phyloP scores from a whole-genome alignment of 2,329 filamentous ascomycete species.

The Epichloe festucae region DNA sequence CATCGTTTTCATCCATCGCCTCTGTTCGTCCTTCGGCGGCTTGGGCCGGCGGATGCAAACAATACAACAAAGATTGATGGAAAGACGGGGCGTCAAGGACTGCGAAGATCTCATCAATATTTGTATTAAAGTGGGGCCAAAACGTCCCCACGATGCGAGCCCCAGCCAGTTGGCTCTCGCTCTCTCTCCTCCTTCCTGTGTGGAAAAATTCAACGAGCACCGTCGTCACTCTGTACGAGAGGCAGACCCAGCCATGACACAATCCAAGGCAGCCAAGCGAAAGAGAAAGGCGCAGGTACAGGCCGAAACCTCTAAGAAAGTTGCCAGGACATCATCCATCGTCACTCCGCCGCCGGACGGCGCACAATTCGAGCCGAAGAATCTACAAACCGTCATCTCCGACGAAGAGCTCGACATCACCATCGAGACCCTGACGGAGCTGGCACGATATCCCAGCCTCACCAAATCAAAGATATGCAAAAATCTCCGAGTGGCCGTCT shows the following conservation, averaged over 20 bases:
- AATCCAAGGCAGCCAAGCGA: slow-evolving; percentile 31
- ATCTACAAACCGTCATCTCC: slow-evolving; percentile 40
- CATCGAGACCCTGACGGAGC: slow-evolving; percentile 47
- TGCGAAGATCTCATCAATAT: too few relatives aligned
- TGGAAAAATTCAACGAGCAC: neutral
- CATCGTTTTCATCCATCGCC: too few relatives aligned
- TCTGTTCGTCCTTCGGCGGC: too few relatives aligned
- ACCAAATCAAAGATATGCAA: slow-evolving; percentile 59
- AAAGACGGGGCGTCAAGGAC: too few relatives aligned
- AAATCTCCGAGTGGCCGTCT: slow-evolving; percentile 52
- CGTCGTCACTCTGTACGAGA: neutral
- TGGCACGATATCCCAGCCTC: slow-evolving; percentile 44
- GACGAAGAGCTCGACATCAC: slow-evolving; percentile 54
- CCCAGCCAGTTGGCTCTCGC: too few relatives aligned
- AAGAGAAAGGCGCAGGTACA: slow-evolving; percentile 27
- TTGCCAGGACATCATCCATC: slow-evolving; percentile 21
- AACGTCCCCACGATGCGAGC: too few relatives aligned
- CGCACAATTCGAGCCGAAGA: slow-evolving; percentile 30
- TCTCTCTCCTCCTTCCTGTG: too few relatives aligned
- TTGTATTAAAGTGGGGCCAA: too few relatives aligned
- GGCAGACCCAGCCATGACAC: slow-evolving; percentile 9
- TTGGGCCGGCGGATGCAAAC: too few relatives aligned
- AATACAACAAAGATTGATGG: too few relatives aligned
- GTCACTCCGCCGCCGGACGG: slow-evolving; percentile 25
- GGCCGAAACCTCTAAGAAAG: slow-evolving; percentile 23